Evolutionary conservation across 768 basidiomycete genomes (phyloP), one percentile per base, ranked within the genome.

Genomic region (Auricularia auricula-judae): DNA sequence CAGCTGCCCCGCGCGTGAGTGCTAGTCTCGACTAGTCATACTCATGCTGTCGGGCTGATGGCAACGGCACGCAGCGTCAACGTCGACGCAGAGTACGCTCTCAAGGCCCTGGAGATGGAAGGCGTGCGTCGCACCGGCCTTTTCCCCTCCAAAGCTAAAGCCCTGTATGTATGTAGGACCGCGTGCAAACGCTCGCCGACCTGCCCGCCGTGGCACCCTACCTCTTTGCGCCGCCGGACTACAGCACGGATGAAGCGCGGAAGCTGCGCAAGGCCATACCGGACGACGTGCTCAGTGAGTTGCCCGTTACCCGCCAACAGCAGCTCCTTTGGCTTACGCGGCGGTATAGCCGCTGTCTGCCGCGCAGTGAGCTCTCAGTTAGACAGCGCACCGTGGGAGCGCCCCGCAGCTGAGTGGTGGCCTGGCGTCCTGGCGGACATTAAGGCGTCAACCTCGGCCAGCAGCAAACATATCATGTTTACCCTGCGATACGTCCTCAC

Each of bases 401-500:
- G 4, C 62, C 71, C 3, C 72, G 73, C 7, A 67, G 81, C 2
- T 72, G 70, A 4, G 66, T 70, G 11, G 70, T 73, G 18, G 73
- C 76, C 18, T 51, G 85, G 12, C 68, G 73, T 1, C 66, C 70
- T 12, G 60, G 80, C 3, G 70, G 88, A 7, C 79, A 84, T 34
- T 74, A 78, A 12, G 80, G 80, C 67, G 79, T 77, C 39, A 74
- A 77, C 78, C 1, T 74, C 72, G 2, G 64, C 82, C 12, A 76
- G 79, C 62, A 74, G 74, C 54, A 86, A 82, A 62, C 68, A 76
- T 23, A 84, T 91, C 68, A 87, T 94, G 85, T 86, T 82, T 1
- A 81, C 84, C 0, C 73, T 96, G 62, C 76, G 95, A 62, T 84
- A 90, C 71, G 89, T 88, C 3, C 72, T 97, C 68, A 93, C 88